A percentile compares a stretch with the other conserved stretches of the same genome.
These are phyloP conservation scores for Metarhizium album DNA, from an alignment of 2,329 filamentous ascomycete species.

Conservation along the genomic window DNA sequence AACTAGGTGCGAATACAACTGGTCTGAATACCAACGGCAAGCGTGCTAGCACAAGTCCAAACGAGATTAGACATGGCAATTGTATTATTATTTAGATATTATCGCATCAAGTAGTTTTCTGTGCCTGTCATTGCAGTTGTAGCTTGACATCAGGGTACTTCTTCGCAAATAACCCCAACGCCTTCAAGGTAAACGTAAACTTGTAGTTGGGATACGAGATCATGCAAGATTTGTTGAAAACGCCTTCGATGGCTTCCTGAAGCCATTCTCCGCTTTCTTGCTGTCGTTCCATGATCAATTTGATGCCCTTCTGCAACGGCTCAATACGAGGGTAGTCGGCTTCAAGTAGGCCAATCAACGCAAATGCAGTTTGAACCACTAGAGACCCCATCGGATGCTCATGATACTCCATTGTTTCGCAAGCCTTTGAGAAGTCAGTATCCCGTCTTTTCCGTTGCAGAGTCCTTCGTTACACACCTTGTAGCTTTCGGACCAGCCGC, in stretches of 20 bases:
- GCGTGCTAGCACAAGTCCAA: too few species aligned
- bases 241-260: conserved; percentile 91
- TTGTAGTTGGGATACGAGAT: conserved; percentile 99
- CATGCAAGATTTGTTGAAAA: conserved; percentile 99
- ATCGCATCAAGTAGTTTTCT: neutral
- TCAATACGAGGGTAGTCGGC: conserved; percentile 68
- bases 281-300: conserved; percentile 76
- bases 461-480: conserved; percentile 32
- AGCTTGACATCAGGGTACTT: conserved; percentile 58
- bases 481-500: conserved; percentile 96
- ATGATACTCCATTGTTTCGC: conserved; percentile 63
- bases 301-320: conserved; percentile 62
- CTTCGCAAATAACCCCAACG: conserved; percentile 76
- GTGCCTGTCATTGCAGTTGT: neutral
- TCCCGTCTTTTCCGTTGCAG: neutral
- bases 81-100: neutral
- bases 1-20: too few species aligned
- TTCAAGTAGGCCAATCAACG: conserved; percentile 69
- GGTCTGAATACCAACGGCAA: too few species aligned
- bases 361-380: conserved; percentile 93
- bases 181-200: conserved; percentile 89
- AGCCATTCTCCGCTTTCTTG: conserved; percentile 85
- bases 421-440: conserved; percentile 40
- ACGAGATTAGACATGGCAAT: neutral
- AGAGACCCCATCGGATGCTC: conserved; percentile 69